Conservation (phyloP, 768 basidiomycete genomes). For the Paxillus ammoniavirescens region DNA sequence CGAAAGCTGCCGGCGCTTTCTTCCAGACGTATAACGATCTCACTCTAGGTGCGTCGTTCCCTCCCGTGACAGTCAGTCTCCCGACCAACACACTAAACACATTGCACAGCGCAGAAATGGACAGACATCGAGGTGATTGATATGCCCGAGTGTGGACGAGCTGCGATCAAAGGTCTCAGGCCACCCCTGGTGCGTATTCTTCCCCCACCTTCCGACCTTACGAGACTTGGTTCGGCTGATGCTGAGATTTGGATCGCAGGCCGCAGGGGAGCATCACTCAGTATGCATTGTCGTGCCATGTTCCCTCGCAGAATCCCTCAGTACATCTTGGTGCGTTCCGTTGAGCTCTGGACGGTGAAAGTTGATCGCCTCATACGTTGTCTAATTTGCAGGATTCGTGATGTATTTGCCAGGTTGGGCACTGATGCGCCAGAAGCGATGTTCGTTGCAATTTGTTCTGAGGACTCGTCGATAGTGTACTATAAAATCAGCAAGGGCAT, state of each 20-base stretch:
- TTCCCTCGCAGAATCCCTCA: conserved; percentile 62
- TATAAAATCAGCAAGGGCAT: conserved; percentile 80
- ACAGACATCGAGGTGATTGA: conserved; percentile 60
- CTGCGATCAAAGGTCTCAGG: conserved; percentile 57
- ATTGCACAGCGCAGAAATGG: conserved; percentile 67
- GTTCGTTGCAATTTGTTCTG: conserved; percentile 68
- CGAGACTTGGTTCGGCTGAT: background rate
- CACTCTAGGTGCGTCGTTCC: conserved; percentile 46
- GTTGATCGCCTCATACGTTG: background rate
- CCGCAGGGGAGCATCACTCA: conserved; percentile 35
- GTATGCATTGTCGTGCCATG: conserved; percentile 57
- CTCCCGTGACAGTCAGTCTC: background rate
- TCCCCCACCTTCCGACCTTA: conserved; percentile 5
- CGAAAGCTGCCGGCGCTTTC: conserved; percentile 53
- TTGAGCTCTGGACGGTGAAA: background rate
- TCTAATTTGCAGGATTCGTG: conserved; percentile 45
- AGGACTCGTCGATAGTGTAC: conserved; percentile 82
- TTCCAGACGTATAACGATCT: conserved; percentile 81
- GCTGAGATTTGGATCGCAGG: conserved; percentile 29
- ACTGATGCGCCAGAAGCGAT: conserved; percentile 40
- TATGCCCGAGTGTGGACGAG: conserved; percentile 50
- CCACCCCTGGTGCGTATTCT: conserved; percentile 44
- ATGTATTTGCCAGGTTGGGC: conserved; percentile 52
- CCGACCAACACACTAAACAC: background rate
- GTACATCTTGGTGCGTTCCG: conserved; percentile 52